Base-by-base conservation (phyloP, 1,139 yeast genomes). In the Scheffersomyces stambukii region DNA sequence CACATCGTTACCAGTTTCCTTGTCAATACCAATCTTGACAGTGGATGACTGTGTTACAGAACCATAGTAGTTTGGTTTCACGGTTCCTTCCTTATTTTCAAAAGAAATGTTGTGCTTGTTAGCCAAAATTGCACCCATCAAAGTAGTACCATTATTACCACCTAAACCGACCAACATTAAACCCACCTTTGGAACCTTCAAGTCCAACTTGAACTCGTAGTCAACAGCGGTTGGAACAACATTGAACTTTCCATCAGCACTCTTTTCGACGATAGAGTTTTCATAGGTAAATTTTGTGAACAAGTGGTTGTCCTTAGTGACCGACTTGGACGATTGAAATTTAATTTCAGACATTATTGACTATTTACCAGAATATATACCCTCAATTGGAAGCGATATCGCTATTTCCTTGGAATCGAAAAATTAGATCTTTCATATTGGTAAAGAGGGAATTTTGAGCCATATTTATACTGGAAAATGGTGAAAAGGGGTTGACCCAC, bases 11-110 rank as follows among this genome's bases (percentile, higher is more conserved):
- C 96, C 96, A 23, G 39, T 35, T 40, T 71, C 70, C 17, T 58
- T 45, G 53, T 88, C 95, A 39, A 88, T 75, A 49, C 97, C 97
- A 29, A 89, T 73, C 64, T 88, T 88, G 46, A 89, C 67, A 25
- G 97, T 89, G 16, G 96, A 80, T 19, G 94, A 67, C 66, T 89
- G 97, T 33, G 96, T 89, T 36, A 89, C 96, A n/a, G 96, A 85
- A 35, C 97, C 97, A 47, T 76, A 88, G 62, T 88, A 88, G 64
- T 88, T 88, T 39, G 96, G 86, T 54, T 81, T 77, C 30, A 78
- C 72, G 25, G 67, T 68, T 33, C 95, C 95, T 41, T 79, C 83
- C 65, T 86, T 86, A 50, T 83, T 88, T 51, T 84, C 78, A 64
- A 89, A 89, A 30, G 75, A 62, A 40, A 89, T 61, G 41, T 82